These are phyloP conservation scores for Xerophyta viscosa DNA, from an alignment of 106 monocot species.

Conservation along the genomic window DNA sequence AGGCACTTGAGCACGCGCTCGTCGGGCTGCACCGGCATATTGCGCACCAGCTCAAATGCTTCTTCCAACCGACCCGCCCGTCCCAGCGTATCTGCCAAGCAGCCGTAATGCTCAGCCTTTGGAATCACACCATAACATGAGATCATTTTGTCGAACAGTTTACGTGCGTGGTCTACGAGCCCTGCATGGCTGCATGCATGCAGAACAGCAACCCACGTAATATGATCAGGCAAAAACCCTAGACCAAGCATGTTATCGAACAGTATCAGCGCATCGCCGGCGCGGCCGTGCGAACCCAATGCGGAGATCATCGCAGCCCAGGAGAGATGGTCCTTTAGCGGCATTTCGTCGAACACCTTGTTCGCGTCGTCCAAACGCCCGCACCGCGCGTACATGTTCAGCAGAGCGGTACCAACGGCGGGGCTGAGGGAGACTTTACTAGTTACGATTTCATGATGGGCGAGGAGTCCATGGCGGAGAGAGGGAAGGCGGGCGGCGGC, in stretches of 20 bases:
- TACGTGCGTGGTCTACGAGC: slow-evolving; percentile 22
- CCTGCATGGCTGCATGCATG: slow-evolving; percentile 47
- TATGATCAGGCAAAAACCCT: slow-evolving; percentile 20
- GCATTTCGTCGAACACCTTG: slow-evolving; percentile 33
- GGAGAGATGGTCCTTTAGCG: slow-evolving; percentile 9
- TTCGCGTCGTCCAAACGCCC: slow-evolving; percentile 21
- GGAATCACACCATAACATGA: slow-evolving; percentile 14
- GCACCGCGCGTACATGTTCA: slow-evolving; percentile 41
- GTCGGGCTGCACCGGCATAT: slow-evolving; percentile 20
- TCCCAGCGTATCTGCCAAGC: slow-evolving; percentile 41
- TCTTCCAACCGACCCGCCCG: slow-evolving; percentile 25
- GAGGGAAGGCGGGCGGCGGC: slow-evolving; percentile 22
- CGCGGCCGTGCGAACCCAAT: slow-evolving; percentile 36
- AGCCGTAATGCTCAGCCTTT: slow-evolving; percentile 32
- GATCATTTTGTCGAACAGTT: slow-evolving; percentile 26
- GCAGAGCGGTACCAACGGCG: slow-evolving; percentile 26
- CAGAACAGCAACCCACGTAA: slow-evolving; percentile 33
- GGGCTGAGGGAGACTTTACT: background rate
- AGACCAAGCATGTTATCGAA: slow-evolving; percentile 27
- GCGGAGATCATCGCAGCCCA: slow-evolving; percentile 52
- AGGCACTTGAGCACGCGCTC: slow-evolving; percentile 26
- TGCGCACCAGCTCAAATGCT: slow-evolving; percentile 17
- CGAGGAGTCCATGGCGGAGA: slow-evolving; percentile 6
- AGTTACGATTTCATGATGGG: slow-evolving; percentile 6
- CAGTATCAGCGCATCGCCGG: slow-evolving; percentile 15